phyloP scores from a whole-genome alignment of 257 asterid genomes.

The Gynochthodes officinalis region DNA sequence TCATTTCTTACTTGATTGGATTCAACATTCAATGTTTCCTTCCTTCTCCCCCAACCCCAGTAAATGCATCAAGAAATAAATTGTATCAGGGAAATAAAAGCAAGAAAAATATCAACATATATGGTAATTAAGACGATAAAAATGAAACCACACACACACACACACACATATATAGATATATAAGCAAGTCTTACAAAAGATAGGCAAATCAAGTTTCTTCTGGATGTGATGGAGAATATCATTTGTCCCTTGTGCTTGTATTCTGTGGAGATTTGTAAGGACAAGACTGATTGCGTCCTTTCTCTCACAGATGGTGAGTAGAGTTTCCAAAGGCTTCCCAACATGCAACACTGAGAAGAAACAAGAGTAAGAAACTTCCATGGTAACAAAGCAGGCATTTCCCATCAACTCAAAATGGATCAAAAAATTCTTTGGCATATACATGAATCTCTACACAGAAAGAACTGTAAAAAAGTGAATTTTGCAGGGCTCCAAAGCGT shows the following conservation, averaged over 20 bases:
- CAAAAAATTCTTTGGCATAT: background rate
- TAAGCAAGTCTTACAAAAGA: constrained; percentile 38
- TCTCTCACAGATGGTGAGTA: constrained; percentile 38
- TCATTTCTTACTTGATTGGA: too few relatives aligned
- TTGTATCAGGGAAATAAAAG: background rate
- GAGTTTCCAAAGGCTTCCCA: constrained; percentile 41
- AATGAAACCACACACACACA: background rate
- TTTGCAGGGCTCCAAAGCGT: too few relatives aligned
- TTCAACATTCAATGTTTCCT: background rate
- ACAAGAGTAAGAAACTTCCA: background rate
- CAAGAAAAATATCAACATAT: background rate
- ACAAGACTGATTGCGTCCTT: constrained; percentile 40
- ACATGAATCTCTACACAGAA: background rate
- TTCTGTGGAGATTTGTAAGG: constrained; percentile 51
- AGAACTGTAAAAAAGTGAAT: background rate
- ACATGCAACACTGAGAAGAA: constrained; percentile 45
- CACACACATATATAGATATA: background rate
- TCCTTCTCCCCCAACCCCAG: background rate
- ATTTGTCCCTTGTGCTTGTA: constrained; percentile 25
- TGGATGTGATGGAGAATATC: constrained; percentile 32
- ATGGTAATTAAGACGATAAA: too few relatives aligned
- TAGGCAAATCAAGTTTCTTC: constrained; percentile 29
- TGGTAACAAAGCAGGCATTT: background rate
- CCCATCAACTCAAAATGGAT: background rate
- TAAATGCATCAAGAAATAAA: too few relatives aligned